phyloP scores from a whole-genome alignment of 140 eudicot genomes.

The Oenanthe javanica region DNA sequence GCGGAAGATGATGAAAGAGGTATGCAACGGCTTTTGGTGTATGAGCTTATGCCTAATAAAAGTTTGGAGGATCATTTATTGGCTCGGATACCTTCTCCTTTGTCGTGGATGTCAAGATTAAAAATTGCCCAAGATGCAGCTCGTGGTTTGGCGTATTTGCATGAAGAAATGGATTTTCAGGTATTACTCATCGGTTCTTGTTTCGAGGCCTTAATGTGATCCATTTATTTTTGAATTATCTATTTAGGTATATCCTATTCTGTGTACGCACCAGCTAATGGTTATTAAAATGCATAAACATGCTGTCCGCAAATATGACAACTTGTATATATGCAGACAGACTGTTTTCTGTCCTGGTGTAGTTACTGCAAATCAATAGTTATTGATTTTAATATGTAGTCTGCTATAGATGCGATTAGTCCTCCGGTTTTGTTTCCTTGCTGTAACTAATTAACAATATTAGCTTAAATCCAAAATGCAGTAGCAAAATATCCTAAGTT shows the following conservation, averaged over 20 bases:
- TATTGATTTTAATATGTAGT: neutral
- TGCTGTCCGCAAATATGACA: neutral
- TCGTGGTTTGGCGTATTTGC: conserved; percentile 91
- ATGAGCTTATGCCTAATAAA: conserved; percentile 76
- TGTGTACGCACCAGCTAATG: neutral
- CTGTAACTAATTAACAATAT: neutral
- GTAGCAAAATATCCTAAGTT: neutral
- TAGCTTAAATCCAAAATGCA: neutral
- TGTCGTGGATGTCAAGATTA: conserved; percentile 69
- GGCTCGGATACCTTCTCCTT: conserved; percentile 52
- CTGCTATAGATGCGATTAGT: neutral
- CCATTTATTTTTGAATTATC: neutral
- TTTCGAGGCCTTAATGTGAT: neutral
- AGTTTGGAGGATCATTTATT: conserved; percentile 83
- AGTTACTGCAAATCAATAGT: neutral
- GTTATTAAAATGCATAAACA: neutral
- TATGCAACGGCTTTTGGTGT: conserved; percentile 81
- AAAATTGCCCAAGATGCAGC: conserved; percentile 95
- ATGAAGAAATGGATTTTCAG: conserved; percentile 99
- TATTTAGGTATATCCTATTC: neutral
- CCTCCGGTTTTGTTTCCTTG: neutral
- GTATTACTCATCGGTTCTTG: conserved; percentile 22
- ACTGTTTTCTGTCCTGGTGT: neutral
- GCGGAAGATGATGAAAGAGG: conserved; percentile 99
- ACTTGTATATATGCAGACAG: neutral